phyloP scores from a whole-genome alignment of 2,329 filamentous ascomycete genomes.

The Dichotomopilus funicola region DNA sequence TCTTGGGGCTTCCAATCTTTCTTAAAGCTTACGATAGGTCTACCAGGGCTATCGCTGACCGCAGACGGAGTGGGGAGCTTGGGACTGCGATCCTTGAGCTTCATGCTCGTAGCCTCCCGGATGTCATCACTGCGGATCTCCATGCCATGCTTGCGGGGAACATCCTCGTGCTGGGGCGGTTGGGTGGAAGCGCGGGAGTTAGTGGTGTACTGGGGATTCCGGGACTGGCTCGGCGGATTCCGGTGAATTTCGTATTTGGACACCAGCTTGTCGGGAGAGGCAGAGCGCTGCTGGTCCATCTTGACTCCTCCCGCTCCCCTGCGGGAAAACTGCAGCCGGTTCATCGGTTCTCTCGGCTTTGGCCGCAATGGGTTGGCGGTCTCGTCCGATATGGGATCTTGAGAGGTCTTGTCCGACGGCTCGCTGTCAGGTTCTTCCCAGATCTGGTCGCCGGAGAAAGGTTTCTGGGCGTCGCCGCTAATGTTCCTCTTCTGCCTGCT shows the following conservation, averaged over 20 bases:
- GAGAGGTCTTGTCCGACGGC: constrained; percentile 24
- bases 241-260: constrained; percentile 61
- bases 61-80: constrained; percentile 83
- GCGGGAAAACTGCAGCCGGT: constrained; percentile 50
- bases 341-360: constrained; percentile 60
- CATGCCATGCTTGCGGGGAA: constrained; percentile 65
- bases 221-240: constrained; percentile 76
- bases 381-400: constrained; percentile 19
- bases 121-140: constrained; percentile 86
- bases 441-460: constrained; percentile 72
- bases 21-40: constrained; percentile 97
- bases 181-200: constrained; percentile 44
- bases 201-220: constrained; percentile 70
- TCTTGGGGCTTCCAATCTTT: constrained; percentile 71
- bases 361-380: constrained; percentile 43
- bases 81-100: constrained; percentile 74
- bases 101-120: constrained; percentile 83
- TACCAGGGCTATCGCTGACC: constrained; percentile 82
- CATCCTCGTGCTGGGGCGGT: constrained; percentile 34
- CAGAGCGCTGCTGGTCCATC: constrained; percentile 32
- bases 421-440: constrained; percentile 76
- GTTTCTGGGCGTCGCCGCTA: constrained; percentile 59
- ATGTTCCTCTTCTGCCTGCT: constrained; percentile 64
- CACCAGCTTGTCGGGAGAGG: constrained; percentile 37
- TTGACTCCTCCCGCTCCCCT: constrained; percentile 32